Evolutionary conservation across 768 basidiomycete genomes (phyloP), one percentile per base, ranked within the genome.

Genomic region (Xerocomus brunneocitrinus): DNA sequence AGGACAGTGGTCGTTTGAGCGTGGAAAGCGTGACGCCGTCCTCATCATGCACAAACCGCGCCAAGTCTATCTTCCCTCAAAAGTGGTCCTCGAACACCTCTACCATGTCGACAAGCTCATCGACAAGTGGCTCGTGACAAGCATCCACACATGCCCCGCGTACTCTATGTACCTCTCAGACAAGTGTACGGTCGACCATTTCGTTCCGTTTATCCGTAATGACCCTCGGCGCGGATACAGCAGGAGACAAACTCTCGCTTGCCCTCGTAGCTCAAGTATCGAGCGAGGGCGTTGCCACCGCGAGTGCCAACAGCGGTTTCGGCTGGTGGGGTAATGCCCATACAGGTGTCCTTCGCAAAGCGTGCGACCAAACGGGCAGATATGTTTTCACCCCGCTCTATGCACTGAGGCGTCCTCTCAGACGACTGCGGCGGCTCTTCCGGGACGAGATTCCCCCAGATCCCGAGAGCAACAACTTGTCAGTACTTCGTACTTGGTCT

Each of bases 131-230:
- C 58, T 73, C 41, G 71, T 73, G 39, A 74, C 71, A 2, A 64
- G 55, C 41, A 59, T 64, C n/a, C 50, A 71, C 28, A 49, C 53
- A 0, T 74, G 71, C 34, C 63, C 66, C 10, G 72, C 72, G 1
- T 64, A 64, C 45, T 66, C 62, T 16, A 64, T 72, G 62, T 74
- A 68, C 31, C 57, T 68, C 16, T 70, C 68, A 14, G 58, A 68
- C 44, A 70, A 63, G 42, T 53, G 61, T 69, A 51, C 14, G 54
- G 0, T 22, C 3, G 3, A 16, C 2, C 8, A 34, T 47, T 35
- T 22, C 4, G 13, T 36, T 16, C 12, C 0, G 16, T 24, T 14
- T 6, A 14, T 27, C 19, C 4, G 3, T 3, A 4, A 57, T 14
- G 9, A 19, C 8, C 2, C 16, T 39, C 4, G 44, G 10, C 3